These are phyloP conservation scores for Dipteronia dyeriana DNA, from an alignment of 345 rosid genomes.

Conservation along the genomic window DNA sequence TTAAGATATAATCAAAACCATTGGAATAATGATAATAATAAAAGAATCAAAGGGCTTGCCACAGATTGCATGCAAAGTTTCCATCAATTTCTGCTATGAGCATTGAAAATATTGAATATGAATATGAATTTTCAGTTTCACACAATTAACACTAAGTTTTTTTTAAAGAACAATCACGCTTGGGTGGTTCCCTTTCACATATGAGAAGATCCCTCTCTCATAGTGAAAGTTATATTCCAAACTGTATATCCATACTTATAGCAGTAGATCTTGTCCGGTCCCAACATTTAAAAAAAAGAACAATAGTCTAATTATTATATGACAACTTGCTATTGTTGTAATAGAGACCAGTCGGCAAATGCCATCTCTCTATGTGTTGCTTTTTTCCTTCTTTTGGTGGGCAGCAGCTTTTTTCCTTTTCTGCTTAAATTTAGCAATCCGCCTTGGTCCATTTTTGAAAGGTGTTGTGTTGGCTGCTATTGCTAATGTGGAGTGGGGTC, in stretches of 20 bases:
- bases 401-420: neutral
- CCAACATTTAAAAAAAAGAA: too few relatives aligned
- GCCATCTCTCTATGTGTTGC: neutral
- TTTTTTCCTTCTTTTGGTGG: neutral
- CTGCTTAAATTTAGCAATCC: constrained; percentile 18
- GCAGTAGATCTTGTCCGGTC: too few relatives aligned
- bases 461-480: neutral
- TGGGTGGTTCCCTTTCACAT: too few relatives aligned
- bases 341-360: neutral
- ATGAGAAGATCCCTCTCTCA: too few relatives aligned
- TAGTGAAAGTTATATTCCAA: too few relatives aligned
- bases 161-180: too few relatives aligned
- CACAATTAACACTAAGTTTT: neutral
- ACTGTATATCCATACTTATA: too few relatives aligned
- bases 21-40: neutral
- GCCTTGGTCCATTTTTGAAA: neutral
- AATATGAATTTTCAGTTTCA: neutral
- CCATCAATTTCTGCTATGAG: neutral
- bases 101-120: neutral
- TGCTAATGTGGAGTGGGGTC: neutral
- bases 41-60: too few relatives aligned
- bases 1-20: neutral
- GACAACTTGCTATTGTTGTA: constrained; percentile 9
- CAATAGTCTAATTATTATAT: neutral
- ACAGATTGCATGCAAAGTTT: neutral